Conservation (phyloP, 2,329 filamentous ascomycete genomes). For the Ophiosphaerella herpotricha region DNA sequence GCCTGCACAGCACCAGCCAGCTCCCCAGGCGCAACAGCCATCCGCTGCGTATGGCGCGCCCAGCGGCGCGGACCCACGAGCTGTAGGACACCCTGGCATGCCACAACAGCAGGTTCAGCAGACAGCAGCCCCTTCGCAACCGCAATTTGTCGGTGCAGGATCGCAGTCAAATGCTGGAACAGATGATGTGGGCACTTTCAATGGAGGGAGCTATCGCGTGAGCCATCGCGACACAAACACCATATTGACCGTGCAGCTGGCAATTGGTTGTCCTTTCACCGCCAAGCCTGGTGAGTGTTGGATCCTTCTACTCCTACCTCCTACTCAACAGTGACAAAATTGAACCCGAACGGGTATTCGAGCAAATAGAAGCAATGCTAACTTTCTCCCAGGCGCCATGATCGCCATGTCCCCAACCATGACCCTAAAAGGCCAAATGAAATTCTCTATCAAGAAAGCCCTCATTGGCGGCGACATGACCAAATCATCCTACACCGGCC, state of each 20-base stretch:
- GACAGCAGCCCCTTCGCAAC: slow-evolving; percentile 21
- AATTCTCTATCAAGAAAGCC: slow-evolving; percentile 92
- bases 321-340: neutral
- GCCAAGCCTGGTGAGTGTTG: slow-evolving; percentile 70
- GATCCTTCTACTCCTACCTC: neutral
- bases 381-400: slow-evolving; percentile 68
- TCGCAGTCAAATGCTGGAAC: slow-evolving; percentile 57
- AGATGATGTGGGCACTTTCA: slow-evolving; percentile 95
- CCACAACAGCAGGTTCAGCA: slow-evolving; percentile 24
- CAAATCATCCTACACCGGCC: slow-evolving; percentile 81
- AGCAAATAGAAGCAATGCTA: slow-evolving; percentile 1
- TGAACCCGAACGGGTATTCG: no score
- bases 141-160: slow-evolving; percentile 38
- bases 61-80: slow-evolving; percentile 9
- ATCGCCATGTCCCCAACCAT: slow-evolving; percentile 92
- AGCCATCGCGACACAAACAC: slow-evolving; percentile 91
- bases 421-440: slow-evolving; percentile 78
- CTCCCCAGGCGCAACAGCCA: slow-evolving; percentile 32
- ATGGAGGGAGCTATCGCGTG: slow-evolving; percentile 91
- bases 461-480: slow-evolving; percentile 79
- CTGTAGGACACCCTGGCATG: slow-evolving; percentile 38
- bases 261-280: slow-evolving; percentile 81
- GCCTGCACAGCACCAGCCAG: slow-evolving; percentile 27
- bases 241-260: slow-evolving; percentile 85
- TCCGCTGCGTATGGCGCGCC: slow-evolving; percentile 40